Evolutionary conservation across 371 early-diverging fungal species (phyloP), one percentile per base, ranked within the genome.

Genomic region (Mucor velutinosus): DNA sequence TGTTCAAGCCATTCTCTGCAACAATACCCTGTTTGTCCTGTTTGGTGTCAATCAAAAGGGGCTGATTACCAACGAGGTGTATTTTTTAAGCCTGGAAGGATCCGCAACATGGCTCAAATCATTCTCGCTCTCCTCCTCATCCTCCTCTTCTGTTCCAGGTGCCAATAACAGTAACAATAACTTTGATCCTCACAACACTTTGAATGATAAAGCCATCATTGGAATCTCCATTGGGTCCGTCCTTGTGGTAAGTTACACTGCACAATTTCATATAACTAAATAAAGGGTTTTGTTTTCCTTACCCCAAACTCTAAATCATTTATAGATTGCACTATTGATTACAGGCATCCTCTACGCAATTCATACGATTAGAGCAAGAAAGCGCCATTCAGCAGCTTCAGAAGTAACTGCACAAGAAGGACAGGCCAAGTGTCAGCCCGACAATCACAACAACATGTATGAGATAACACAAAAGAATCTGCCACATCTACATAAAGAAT

Each of bases 151-250:
- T 45, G n/a, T 4, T 45, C 25, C 53, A 53, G 27, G 14, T 5
- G 27, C 47, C 3, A 19, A 43, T 49, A n/a, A 29, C 37, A 55
- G 61, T 58, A 58, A 45, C 63, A 49, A 37, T 19, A 12, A 25
- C 14, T 58, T 60, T 29, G 25, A 27, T 41, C 41, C 45, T 32
- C 30, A 30, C 15, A n/a, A 27, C 29, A 29, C 19, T n/a, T 27
- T 66, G 41, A 29, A 33, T 30, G 33, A 39, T 32, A 58, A 29
- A 53, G 60, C 55, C 12, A 65, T 60, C 33, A 65, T 65, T 53
- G 70, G 70, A 37, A 65, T 70, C 29, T 35, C 65, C 35, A 55
- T 70, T 61, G 65, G 65, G 29, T 65, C 64, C 49, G 69, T 68
- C 21, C 64, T 65, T 65, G 65, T 59, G 32, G 58, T 49, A 49